Evolutionary conservation across 305 asterid species (phyloP).

Genomic region (Solanum hybrid): DNA sequence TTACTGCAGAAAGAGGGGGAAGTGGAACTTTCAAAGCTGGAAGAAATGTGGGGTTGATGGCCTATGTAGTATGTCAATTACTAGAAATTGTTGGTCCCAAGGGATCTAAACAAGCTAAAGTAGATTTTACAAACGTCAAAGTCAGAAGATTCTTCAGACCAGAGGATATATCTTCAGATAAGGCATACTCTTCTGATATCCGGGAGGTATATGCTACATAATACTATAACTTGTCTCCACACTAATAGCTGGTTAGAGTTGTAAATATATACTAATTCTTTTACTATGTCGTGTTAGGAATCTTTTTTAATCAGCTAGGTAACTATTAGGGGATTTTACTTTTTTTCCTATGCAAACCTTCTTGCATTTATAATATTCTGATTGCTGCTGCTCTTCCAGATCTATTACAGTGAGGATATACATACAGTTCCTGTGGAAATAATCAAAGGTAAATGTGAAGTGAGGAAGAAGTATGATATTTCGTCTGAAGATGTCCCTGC

Average conservation of each 20-base stretch:
- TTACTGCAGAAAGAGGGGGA: slow-evolving; percentile 44
- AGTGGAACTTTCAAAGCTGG: slow-evolving; percentile 64
- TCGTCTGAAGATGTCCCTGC: slow-evolving; percentile 53
- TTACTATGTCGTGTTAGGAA: not conserved
- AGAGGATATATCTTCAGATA: slow-evolving; percentile 68
- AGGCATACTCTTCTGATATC: slow-evolving; percentile 79
- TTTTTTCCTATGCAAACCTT: not conserved
- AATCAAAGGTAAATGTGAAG: slow-evolving; percentile 84
- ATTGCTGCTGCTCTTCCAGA: slow-evolving; percentile 31
- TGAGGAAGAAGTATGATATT: slow-evolving; percentile 68
- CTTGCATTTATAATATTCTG: not conserved
- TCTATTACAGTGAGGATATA: slow-evolving; percentile 74
- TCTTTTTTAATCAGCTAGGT: not conserved
- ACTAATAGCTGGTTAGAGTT: not conserved
- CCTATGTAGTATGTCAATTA: slow-evolving; percentile 69
- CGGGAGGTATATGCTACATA: slow-evolving; percentile 58
- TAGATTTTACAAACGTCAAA: slow-evolving; percentile 40
- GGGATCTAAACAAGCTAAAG: slow-evolving; percentile 32
- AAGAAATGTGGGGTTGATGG: slow-evolving; percentile 85
- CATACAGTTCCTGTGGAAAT: slow-evolving; percentile 43
- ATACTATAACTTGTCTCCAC: not conserved
- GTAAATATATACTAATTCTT: not conserved
- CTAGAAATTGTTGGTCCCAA: slow-evolving; percentile 50
- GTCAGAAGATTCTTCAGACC: slow-evolving; percentile 81
- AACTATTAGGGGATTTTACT: not conserved